Base-by-base conservation (phyloP, 352 stramenopile species). In the Peronospora belbahrii region DNA sequence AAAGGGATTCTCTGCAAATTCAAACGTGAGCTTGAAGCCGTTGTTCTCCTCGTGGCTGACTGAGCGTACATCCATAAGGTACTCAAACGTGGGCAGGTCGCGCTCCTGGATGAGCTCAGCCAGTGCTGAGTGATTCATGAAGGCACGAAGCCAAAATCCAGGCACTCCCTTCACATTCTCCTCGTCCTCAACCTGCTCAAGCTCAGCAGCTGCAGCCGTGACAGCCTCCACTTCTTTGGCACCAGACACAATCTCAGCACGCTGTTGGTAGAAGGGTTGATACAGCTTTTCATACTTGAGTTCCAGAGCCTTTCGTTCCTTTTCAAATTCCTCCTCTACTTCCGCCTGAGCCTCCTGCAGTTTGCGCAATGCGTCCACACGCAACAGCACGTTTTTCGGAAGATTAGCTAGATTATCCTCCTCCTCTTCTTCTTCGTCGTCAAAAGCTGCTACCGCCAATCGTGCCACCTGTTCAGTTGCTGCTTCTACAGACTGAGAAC, bases 221-320 rank as follows among this genome's bases (percentile, higher is more conserved):
- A 75, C 74, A 9, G 71, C 63, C 4, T 83, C 74, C 13, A 88
- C 76, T 30, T 91, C 80, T 63, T 88, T 91, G 20, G 66, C 56
- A 27, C 81, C 81, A 42, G 74, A 76, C 14, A 92, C 78, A 41
- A 89, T 86, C 46, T 78, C 62, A 10, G 78, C 75, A 23, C 81
- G 81, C 48, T 89, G 64, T 17, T 45, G 30, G 65, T 88, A 92
- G 45, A 92, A 77, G 11, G 77, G 81, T 64, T 89, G 75, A 62
- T 92, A 92, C 9, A 88, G 67, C 62, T 88, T 89, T 60, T 92
- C 78, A 52, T 92, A 92, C 65, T 92, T 92, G 40, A 92, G 76
- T 62, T 92, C 78, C 13, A 92, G 62, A 34, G 58, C 40, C 57
- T 85, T 84, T 47, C 78, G 81, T 56, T 92, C 78, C 62, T 88